Evolutionary conservation across 202 grass and related monocot genomes (phyloP).

Genomic region (Sporobolus alterniflorus): DNA sequence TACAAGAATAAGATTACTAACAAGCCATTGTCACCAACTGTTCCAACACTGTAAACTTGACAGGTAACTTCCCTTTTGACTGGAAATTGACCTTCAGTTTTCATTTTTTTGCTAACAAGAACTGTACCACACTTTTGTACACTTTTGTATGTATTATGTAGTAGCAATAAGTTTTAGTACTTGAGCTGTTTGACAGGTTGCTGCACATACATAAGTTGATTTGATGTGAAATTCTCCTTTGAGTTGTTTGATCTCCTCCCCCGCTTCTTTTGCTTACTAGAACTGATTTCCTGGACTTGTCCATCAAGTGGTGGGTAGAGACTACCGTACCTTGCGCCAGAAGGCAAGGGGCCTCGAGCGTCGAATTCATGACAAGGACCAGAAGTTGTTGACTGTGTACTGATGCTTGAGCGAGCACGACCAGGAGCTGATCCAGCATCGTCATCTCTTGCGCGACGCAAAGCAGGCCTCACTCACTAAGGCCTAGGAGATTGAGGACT

Average conservation of each 20-base stretch:
- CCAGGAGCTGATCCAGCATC: too few relatives aligned
- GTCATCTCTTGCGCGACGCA: too few relatives aligned
- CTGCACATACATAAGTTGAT: slow-evolving; percentile 57
- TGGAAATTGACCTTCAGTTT: background rate
- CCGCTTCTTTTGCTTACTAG: slow-evolving; percentile 49
- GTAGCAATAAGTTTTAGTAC: too few relatives aligned
- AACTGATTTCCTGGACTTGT: slow-evolving; percentile 36
- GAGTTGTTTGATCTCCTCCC: slow-evolving; percentile 53
- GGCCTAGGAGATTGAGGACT: too few relatives aligned
- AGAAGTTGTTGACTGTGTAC: too few relatives aligned
- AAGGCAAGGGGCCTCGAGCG: too few relatives aligned
- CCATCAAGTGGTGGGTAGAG: slow-evolving; percentile 49
- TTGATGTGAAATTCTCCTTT: slow-evolving; percentile 32
- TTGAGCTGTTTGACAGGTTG: slow-evolving; percentile 55
- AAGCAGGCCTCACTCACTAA: too few relatives aligned
- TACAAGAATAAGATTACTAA: slow-evolving; percentile 22
- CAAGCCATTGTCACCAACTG: slow-evolving; percentile 16
- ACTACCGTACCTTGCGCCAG: too few relatives aligned
- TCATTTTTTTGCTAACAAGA: background rate
- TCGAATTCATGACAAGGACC: too few relatives aligned
- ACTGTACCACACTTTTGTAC: background rate
- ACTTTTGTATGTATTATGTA: too few relatives aligned
- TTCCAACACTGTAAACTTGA: background rate
- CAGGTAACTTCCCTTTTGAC: slow-evolving; percentile 1
- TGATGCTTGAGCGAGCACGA: too few relatives aligned